Percentiles rank a stretch among this genome's conserved stretches.
phyloP scores from a whole-genome alignment of 441 rosid genomes.

The Jatropha multifida region DNA sequence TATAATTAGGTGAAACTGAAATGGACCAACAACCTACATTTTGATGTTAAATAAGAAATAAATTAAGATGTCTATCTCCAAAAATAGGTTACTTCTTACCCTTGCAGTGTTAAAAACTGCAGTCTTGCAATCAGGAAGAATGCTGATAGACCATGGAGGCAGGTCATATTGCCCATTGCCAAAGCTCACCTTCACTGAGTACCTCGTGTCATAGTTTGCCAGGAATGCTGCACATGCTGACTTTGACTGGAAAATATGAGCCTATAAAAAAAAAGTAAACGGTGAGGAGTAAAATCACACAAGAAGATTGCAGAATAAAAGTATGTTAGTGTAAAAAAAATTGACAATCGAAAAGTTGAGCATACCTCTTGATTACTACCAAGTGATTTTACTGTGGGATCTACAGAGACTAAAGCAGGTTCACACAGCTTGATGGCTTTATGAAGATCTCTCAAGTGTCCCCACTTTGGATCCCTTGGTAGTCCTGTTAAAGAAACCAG shows the following conservation, averaged over 20 bases:
- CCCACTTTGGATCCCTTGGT: conserved; percentile 90
- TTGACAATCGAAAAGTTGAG: background rate
- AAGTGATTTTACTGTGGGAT: conserved; percentile 60
- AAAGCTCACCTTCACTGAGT: conserved; percentile 66
- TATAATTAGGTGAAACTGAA: background rate
- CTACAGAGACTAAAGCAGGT: conserved; percentile 76
- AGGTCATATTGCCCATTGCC: conserved; percentile 68
- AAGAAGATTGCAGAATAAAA: background rate
- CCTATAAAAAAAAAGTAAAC: conserved; percentile 35
- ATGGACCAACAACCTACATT: background rate
- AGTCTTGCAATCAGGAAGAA: conserved; percentile 98
- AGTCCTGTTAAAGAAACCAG: conserved; percentile 44
- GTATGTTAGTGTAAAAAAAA: background rate
- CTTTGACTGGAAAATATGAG: conserved; percentile 74
- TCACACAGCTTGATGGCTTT: conserved; percentile 87
- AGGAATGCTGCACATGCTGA: conserved; percentile 90
- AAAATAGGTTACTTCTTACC: conserved; percentile 41
- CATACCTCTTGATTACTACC: conserved; percentile 85
- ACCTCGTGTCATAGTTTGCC: conserved; percentile 64
- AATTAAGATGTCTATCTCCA: background rate
- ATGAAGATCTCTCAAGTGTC: conserved; percentile 93
- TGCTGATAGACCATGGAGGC: conserved; percentile 99
- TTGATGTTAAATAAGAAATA: conserved; percentile 16
- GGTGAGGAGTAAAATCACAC: background rate
- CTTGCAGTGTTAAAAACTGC: conserved; percentile 92